These are phyloP conservation scores for Penicillium taxi DNA, from an alignment of 495 filamentous ascomycete species.

Conservation along the genomic window DNA sequence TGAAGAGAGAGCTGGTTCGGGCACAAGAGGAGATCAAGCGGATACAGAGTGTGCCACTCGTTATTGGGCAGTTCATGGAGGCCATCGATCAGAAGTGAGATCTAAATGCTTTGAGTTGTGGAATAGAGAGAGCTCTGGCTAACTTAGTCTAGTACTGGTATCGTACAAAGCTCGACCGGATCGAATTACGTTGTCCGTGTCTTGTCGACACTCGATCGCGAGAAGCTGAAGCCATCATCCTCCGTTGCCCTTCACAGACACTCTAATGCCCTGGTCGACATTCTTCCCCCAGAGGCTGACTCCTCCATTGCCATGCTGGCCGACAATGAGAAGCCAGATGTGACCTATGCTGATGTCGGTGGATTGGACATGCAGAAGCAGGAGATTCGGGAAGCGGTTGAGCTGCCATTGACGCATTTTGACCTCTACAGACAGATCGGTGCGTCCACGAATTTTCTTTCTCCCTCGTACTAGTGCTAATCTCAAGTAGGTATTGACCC, in stretches of 20 bases:
- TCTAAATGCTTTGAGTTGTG: neutral
- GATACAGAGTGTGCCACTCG: constrained; percentile 94
- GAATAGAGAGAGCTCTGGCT: constrained; percentile 9
- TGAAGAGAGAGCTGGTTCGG: constrained; percentile 93
- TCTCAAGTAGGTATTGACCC: constrained; percentile 72
- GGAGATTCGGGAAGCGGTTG: constrained; percentile 95
- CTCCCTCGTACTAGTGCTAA: constrained; percentile 15
- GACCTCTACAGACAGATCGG: constrained; percentile 96
- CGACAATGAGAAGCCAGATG: constrained; percentile 93
- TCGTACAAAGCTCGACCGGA: constrained; percentile 95
- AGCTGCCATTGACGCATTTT: constrained; percentile 92
- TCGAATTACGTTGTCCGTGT: constrained; percentile 99
- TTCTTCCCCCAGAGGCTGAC: constrained; percentile 94
- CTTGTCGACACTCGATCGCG: constrained; percentile 94
- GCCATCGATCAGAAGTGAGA: constrained; percentile 97
- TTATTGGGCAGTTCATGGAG: constrained; percentile 99
- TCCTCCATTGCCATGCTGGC: constrained; percentile 98
- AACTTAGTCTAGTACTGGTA: constrained; percentile 66
- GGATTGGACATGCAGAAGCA: constrained; percentile 99
- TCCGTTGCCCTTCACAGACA: constrained; percentile 96
- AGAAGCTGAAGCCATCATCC: constrained; percentile 93
- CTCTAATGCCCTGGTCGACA: constrained; percentile 97
- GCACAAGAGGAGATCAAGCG: constrained; percentile 99
- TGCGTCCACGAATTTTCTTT: constrained; percentile 19
- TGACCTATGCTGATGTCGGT: constrained; percentile 96